Base-by-base conservation (phyloP, 331 rosid genomes). In the Cucumis variabilis region DNA sequence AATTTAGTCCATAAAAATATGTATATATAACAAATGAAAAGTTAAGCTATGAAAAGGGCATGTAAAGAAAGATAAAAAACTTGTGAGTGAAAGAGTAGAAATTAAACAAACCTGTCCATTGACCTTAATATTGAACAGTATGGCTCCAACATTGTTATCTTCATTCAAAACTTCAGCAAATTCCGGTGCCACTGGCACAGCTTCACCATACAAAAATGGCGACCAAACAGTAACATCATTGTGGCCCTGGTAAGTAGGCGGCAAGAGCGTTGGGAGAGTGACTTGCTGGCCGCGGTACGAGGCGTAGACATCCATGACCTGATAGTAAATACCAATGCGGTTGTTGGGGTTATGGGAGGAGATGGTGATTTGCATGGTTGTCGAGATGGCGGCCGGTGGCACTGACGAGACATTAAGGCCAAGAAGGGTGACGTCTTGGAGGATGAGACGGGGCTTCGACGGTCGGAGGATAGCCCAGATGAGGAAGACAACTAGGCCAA, bases 291-390 rank as follows among this genome's bases (percentile, higher is more conserved):
- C 86, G 0, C 92, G 89, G 90, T 96, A 96, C 25, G 95, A 37
- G 44, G 88, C 94, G 82, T 85, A 92, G 74, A 88, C 85, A 87
- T 87, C 89, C 44, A 94, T 91, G 0, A 55, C 72, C 44, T 88
- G 92, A 63, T 94, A 95, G 88, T 92, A 94, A 24, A 95, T 65
- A 19, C 95, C 99, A 51, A 85, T 85, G 50, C 65, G 87, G 48
- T 7, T 25, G 30, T 85, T 85, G 5, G 76, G 87, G 87, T 85
- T 69, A 23, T 21, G 66, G 77, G 87, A 85, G 10, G 79, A 24
- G 60, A 85, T 50, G 27, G 50, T 50, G 30, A 85, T 70, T 13
- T 85, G 79, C 79, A 85, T 68, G 50, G 87, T 67, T 1, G 67
- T 17, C 13, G 87, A 85, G 80, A 85, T 85, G 51, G 87, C 53